Base-by-base conservation (phyloP, 306 rosid genomes). In the Pyrus betulifolia region DNA sequence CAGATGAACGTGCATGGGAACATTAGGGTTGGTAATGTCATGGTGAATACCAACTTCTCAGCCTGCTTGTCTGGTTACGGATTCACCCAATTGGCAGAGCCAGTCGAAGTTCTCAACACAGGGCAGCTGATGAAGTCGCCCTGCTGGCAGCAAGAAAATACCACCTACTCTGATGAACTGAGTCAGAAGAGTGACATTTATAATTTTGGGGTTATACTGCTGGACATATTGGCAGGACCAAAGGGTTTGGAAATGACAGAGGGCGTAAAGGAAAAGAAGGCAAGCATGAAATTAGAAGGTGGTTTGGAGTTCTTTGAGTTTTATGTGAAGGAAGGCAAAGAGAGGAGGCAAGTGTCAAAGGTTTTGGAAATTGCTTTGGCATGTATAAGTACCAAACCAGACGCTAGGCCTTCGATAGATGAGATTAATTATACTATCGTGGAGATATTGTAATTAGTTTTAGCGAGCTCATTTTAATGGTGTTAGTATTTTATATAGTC, bases 1-100 rank as follows among this genome's bases (percentile, higher is more conserved):
- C 42, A 45, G 31, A 74, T 80, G 70, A 74, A 80, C 70, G 78
- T 80, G 65, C 83, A 80, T 11, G 83, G 79, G 63, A 74, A 58
- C 65, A 25, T 80, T 62, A 74, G 51, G 75, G 65, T 70, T 23
- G 59, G 75, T 7, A 74, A 80, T 28, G 70, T 80, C 14, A 59
- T 80, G 61, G 66, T 74, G 28, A 80, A 67, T 46, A 49, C 58
- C 42, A 75, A 74, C 77, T 80, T 80, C 79, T 80, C 83, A 1
- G 75, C 79, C 18, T 33, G 75, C 62, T 58, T 80, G 63, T 74
- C 83, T 1, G 75, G 67, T 22, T 80, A 80, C 55, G 79, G 83
- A 11, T 42, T 74, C n/a, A 38, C 78, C 61, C 83, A 79, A 23
- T 11, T 80, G 44, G 83, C 79, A 0, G 70, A 74, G 70, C 63